Percentiles rank a stretch among this genome's conserved stretches.
Evolutionary conservation across 2,329 filamentous ascomycete species (phyloP).

Genomic region (Penicillium italicum): DNA sequence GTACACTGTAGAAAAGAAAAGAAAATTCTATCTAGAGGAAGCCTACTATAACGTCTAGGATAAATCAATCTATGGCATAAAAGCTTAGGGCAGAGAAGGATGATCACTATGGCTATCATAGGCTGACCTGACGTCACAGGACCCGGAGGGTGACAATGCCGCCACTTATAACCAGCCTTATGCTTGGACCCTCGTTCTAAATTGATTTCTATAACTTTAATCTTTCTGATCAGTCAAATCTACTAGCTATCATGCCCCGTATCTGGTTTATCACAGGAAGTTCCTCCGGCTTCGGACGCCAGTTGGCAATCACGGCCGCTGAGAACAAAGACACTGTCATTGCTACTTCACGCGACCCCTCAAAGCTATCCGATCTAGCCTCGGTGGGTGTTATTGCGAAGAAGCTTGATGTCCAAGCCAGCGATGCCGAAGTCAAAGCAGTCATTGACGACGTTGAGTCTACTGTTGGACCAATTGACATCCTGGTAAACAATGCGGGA

Average conservation of each 20-base stretch:
- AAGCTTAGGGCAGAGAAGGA: too few relatives aligned
- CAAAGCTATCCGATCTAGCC: background rate
- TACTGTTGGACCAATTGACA: constrained; percentile 2
- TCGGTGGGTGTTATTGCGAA: background rate
- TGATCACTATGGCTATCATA: too few relatives aligned
- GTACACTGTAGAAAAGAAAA: too few relatives aligned
- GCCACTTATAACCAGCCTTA: background rate
- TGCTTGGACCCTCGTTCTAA: background rate
- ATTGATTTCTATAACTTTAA: background rate
- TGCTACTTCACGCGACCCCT: background rate
- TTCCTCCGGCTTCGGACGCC: background rate
- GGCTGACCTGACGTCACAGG: too few relatives aligned
- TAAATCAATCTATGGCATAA: too few relatives aligned
- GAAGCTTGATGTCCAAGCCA: background rate
- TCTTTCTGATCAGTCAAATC: background rate
- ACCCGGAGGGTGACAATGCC: too few relatives aligned
- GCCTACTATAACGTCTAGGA: too few relatives aligned
- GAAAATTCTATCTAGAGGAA: too few relatives aligned
- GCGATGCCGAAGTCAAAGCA: background rate
- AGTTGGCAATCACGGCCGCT: background rate
- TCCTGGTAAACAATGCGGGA: background rate
- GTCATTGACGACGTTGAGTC: background rate
- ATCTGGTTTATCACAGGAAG: background rate
- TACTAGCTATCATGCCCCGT: background rate
- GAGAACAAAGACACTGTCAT: background rate